Percentiles rank a stretch among this genome's conserved stretches.
phyloP scores from a whole-genome alignment of 345 rosid species.

The Sonneratia alba region DNA sequence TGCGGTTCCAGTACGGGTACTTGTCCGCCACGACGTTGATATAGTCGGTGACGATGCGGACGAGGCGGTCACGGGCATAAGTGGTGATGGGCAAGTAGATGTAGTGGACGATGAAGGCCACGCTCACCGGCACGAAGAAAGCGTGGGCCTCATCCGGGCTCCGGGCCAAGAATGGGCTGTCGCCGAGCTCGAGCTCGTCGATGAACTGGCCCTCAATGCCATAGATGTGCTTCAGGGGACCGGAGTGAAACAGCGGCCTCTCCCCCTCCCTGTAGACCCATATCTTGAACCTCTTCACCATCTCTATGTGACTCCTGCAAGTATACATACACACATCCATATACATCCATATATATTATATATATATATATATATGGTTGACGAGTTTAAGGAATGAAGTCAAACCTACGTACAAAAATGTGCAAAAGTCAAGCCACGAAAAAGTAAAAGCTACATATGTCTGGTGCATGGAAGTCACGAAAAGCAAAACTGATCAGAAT shows the following conservation, averaged over 20 bases:
- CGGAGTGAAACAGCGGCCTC: constrained; percentile 10
- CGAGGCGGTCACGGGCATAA: constrained; percentile 5
- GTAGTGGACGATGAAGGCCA: constrained; percentile 6
- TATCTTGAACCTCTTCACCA: constrained; percentile 19
- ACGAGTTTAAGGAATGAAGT: no score
- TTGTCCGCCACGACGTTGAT: constrained; percentile 4
- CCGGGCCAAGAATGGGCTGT: constrained; percentile 12
- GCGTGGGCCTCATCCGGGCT: constrained; percentile 15
- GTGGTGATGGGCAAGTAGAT: constrained; percentile 13
- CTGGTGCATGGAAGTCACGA: no score
- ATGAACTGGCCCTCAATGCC: constrained; percentile 21
- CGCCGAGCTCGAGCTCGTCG: constrained; percentile 15
- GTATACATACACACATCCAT: background rate
- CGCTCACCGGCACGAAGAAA: constrained; percentile 15
- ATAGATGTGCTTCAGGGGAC: constrained; percentile 13
- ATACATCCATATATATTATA: no score
- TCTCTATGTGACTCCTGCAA: constrained; percentile 19
- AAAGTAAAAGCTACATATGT: no score
- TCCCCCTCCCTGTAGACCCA: constrained; percentile 21
- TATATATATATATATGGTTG: no score
- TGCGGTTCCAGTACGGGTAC: constrained; percentile 20
- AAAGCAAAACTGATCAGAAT: no score
- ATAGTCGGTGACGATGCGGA: constrained; percentile 10
- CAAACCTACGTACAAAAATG: no score
- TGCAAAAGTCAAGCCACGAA: background rate